A percentile compares a stretch with the other conserved stretches of the same genome.
phyloP scores from a whole-genome alignment of 116 monocot species.

The Zostera marina region DNA sequence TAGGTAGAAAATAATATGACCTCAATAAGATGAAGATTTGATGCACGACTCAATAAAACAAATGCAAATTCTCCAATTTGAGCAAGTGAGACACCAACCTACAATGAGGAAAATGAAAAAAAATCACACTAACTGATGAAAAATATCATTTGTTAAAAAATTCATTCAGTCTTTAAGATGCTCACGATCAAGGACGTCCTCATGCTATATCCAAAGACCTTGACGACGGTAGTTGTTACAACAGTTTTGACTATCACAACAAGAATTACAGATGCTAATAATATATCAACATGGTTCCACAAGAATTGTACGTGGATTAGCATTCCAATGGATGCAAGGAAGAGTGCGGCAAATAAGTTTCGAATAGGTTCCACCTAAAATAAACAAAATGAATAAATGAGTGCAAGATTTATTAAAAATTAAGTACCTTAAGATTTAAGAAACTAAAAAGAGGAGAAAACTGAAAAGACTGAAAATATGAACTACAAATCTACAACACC shows the following conservation, averaged over 20 bases:
- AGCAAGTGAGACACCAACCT: conserved; percentile 88
- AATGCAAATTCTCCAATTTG: conserved; percentile 99
- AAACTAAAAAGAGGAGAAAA: not conserved
- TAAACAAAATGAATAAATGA: not conserved
- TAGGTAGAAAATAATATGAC: conserved; percentile 10
- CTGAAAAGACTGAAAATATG: not conserved
- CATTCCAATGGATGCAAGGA: conserved; percentile 97
- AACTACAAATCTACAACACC: not conserved
- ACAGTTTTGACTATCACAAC: conserved; percentile 73
- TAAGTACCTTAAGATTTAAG: not conserved
- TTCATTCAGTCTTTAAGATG: not conserved
- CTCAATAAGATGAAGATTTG: conserved; percentile 93
- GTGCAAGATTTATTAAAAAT: not conserved
- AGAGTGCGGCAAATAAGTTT: conserved; percentile 95
- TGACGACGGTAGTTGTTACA: conserved; percentile 50
- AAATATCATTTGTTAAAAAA: not conserved
- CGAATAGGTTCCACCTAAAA: conserved; percentile 81
- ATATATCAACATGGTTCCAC: conserved; percentile 90
- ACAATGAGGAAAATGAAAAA: conserved; percentile 1
- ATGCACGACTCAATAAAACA: conserved; percentile 88
- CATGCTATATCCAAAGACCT: conserved; percentile 68
- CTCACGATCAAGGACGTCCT: conserved; percentile 87
- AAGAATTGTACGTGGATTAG: conserved; percentile 90
- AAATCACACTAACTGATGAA: not conserved
- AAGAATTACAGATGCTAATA: conserved; percentile 81